Evolutionary conservation across 1,284 basidiomycete genomes (phyloP).

Genomic region (Lignosus rhinocerotis): DNA sequence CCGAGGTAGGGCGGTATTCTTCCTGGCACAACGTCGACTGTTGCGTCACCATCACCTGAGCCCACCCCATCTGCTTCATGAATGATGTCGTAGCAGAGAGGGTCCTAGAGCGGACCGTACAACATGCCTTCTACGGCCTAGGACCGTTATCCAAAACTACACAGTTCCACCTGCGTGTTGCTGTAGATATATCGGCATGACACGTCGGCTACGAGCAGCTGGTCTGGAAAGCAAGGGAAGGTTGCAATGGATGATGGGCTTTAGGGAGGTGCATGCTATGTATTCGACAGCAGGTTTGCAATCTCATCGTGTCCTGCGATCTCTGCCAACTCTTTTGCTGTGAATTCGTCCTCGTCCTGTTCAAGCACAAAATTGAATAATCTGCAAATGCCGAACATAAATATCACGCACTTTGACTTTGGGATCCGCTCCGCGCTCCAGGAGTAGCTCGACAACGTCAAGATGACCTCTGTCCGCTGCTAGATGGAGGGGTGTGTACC

Average conservation of each 20-base stretch:
- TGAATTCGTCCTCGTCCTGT: slow-evolving; percentile 74
- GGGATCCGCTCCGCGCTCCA: slow-evolving; percentile 67
- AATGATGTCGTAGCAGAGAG: not conserved
- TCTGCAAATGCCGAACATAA: not conserved
- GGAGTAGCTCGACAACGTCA: slow-evolving; percentile 56
- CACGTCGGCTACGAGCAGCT: not conserved
- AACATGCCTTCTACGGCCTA: not conserved
- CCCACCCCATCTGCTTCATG: not conserved
- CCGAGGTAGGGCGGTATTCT: slow-evolving; percentile 41
- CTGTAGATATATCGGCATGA: not conserved
- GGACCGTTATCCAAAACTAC: not conserved
- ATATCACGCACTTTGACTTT: slow-evolving; percentile 52
- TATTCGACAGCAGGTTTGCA: slow-evolving; percentile 43
- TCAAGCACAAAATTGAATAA: not conserved
- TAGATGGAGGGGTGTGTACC: slow-evolving; percentile 83
- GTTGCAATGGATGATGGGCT: not conserved
- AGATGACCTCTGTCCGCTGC: slow-evolving; percentile 80
- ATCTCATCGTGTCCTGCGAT: slow-evolving; percentile 69
- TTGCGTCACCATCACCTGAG: not conserved
- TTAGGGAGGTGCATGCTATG: slow-evolving; percentile 11
- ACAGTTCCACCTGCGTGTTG: not conserved
- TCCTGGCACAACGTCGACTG: not conserved
- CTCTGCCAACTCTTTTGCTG: slow-evolving; percentile 64
- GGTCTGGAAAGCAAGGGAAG: not conserved
- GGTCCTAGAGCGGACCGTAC: not conserved